Conservation (phyloP, 164 flowering plant species). For the Piper betle region DNA sequence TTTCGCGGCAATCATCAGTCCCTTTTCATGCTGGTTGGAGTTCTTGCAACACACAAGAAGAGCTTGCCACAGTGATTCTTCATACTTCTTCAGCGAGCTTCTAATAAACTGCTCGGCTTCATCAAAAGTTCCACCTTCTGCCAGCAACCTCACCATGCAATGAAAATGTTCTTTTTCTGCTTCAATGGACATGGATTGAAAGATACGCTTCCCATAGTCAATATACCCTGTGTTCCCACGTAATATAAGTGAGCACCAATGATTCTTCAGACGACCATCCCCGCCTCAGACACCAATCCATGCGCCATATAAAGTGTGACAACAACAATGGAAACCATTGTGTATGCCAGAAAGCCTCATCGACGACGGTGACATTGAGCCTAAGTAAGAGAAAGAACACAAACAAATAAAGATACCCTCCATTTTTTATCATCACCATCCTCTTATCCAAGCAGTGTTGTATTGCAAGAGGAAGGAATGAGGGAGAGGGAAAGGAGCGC, state of each 20-base stretch:
- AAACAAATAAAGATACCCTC: not conserved
- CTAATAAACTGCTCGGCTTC: constrained; percentile 11
- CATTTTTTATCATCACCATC: not conserved
- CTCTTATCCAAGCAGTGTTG: not conserved
- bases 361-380: constrained; percentile 12
- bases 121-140: constrained; percentile 11
- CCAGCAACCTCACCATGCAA: constrained; percentile 16
- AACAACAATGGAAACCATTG: constrained; percentile 12
- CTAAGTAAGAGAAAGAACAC: constrained; percentile 3
- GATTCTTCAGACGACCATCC: constrained; percentile 12
- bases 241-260: constrained; percentile 15
- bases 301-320: constrained; percentile 14
- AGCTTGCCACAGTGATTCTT: constrained; percentile 9
- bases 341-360: constrained; percentile 9
- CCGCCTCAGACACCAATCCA: constrained; percentile 7
- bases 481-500: no score
- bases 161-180: constrained; percentile 9
- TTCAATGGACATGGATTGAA: constrained; percentile 12
- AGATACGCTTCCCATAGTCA: constrained; percentile 9
- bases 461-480: no score
- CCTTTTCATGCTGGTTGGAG: constrained; percentile 6
- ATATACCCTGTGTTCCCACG: constrained; percentile 10
- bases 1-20: constrained; percentile 7
- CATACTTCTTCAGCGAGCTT: constrained; percentile 5
- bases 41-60: constrained; percentile 17